Evolutionary conservation across 139 green algal species (phyloP), one percentile per base, ranked within the genome.

Genomic region (Coccomyxa sp.): DNA sequence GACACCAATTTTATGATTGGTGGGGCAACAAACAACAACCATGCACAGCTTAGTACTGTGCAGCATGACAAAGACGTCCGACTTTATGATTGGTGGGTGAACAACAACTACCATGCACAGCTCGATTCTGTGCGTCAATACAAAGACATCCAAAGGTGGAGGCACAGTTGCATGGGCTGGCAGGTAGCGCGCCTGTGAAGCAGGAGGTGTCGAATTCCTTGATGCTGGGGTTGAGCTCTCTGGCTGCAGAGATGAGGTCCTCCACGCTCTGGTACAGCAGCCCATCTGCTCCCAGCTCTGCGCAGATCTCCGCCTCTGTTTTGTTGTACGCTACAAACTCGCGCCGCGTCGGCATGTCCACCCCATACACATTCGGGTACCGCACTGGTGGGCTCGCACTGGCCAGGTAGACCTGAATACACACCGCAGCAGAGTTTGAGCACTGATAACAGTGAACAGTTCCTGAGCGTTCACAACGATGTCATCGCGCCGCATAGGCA

Each of bases 331-430:
- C 96, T 63, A 98, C 95, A 90, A 99, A 98, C 91, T 99, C 96
- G 87, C 93, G 92, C 51, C 90, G 82, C 78, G 85, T 96, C 81
- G 97, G 97, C 94, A 99, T 97, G 91, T 99, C 97, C 77, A 99
- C 97, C 63, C 97, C 97, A 85, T 99, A 99, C 81, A 99, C 98
- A 89, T 99, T 99, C 78, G 97, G 95, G 90, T 92, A 95, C 13
- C 93, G 93, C 82, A 99, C 97, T 0, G 97, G 95, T 0, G 97
- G 97, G 13, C 94, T 94, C 10, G 97, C 92, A 31, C 90, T 96
- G 0, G 97, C 96, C 18, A 99, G 91, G 93, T 99, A 99, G 82
- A 99, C 95, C 89, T 91, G 83, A 66, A 79, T 51, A 60, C 3
- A 15, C 59, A 31, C 38, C 38, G 38, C 38, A 51, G n/a, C 21